phyloP scores from a whole-genome alignment of 1,284 basidiomycete species.

The Ustilago curta region DNA sequence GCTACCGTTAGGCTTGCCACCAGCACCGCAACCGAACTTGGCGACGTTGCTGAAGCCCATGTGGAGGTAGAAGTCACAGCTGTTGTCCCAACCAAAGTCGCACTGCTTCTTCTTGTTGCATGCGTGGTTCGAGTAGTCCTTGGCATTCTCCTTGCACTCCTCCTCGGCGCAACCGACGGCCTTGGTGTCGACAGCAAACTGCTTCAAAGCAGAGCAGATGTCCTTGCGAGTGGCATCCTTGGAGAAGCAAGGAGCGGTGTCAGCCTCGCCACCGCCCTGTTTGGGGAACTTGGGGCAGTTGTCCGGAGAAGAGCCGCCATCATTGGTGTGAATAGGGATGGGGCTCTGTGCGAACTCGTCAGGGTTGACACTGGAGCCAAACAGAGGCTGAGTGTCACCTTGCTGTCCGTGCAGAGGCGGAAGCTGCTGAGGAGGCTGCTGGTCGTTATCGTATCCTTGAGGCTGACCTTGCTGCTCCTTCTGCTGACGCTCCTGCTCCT shows the following conservation, averaged over 20 bases:
- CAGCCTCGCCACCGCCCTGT: slow-evolving; percentile 34
- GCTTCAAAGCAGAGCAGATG: slow-evolving; percentile 50
- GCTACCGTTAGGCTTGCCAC: neutral
- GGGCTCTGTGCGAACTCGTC: slow-evolving; percentile 1
- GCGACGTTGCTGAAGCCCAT: slow-evolving; percentile 42
- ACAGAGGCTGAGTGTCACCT: slow-evolving; percentile 7
- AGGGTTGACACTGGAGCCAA: slow-evolving; percentile 6
- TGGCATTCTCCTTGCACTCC: slow-evolving; percentile 39
- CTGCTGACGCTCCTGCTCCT: slow-evolving; percentile 23
- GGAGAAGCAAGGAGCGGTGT: slow-evolving; percentile 40
- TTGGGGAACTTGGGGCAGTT: slow-evolving; percentile 49
- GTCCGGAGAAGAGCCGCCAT: slow-evolving; percentile 2
- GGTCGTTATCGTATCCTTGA: slow-evolving; percentile 1
- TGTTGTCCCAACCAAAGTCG: slow-evolving; percentile 44
- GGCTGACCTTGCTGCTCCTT: slow-evolving; percentile 22
- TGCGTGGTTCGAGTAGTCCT: slow-evolving; percentile 47
- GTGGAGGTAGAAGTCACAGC: slow-evolving; percentile 39
- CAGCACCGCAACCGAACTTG: slow-evolving; percentile 40
- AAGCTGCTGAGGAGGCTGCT: no score
- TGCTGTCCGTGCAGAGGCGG: neutral
- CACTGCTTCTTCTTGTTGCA: slow-evolving; percentile 45
- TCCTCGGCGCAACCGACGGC: slow-evolving; percentile 31
- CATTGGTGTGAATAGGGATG: slow-evolving; percentile 8
- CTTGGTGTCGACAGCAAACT: slow-evolving; percentile 40
- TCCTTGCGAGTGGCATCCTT: slow-evolving; percentile 37